These are phyloP conservation scores for Colletotrichum liriopes DNA, from an alignment of 2,329 filamentous ascomycete genomes.

Conservation along the genomic window DNA sequence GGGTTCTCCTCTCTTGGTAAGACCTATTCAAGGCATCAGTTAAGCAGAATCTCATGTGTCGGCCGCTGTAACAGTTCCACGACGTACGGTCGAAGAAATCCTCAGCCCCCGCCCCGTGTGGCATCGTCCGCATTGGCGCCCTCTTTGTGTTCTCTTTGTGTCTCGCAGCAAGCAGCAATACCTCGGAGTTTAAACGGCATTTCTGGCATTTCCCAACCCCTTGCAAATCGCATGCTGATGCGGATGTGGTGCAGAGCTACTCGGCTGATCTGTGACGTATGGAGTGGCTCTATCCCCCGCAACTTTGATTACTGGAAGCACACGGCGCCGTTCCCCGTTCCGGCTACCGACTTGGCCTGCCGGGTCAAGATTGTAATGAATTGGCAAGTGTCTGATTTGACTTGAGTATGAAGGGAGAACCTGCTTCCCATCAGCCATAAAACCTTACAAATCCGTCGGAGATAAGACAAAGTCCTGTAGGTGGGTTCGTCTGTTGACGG, in stretches of 20 bases:
- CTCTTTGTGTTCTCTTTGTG: not conserved
- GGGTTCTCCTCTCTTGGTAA: not conserved
- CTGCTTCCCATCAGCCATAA: not conserved
- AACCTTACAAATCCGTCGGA: not conserved
- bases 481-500: not conserved
- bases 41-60: not conserved
- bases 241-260: not conserved
- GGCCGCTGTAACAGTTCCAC: constrained; percentile 4
- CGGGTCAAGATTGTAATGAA: not conserved
- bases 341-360: not conserved
- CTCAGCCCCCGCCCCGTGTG: constrained; percentile 1
- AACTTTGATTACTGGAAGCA: constrained; percentile 19
- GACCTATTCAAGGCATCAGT: not conserved
- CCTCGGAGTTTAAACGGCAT: constrained; percentile 7
- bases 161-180: not conserved
- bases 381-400: too few species aligned
- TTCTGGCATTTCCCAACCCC: not conserved
- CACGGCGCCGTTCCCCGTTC: constrained; percentile 3
- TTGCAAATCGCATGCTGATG: constrained; percentile 14
- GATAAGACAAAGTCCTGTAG: not conserved
- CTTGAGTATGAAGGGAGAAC: not conserved
- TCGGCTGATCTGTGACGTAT: constrained; percentile 30
- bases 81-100: constrained; percentile 15
- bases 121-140: not conserved
- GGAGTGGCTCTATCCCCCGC: constrained; percentile 33